Base-by-base conservation (phyloP, 2,329 filamentous ascomycete species). In the Microcyclospora pomicola region DNA sequence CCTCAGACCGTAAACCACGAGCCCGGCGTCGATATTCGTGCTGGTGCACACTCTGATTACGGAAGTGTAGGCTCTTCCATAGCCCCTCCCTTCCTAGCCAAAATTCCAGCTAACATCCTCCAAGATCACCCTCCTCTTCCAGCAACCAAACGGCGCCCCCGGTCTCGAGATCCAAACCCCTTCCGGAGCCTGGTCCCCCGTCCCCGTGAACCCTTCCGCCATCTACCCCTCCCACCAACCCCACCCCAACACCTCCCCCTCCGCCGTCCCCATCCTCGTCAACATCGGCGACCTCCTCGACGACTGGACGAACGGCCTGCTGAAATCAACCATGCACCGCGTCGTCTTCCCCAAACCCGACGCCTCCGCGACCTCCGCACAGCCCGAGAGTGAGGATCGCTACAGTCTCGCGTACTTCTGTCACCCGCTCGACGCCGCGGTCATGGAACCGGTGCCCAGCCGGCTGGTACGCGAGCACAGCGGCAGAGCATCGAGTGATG, bases 1-100 rank as follows among this genome's bases (percentile, higher is more conserved):
- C 56, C 55, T 11, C 10, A 47, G 12, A 30, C 40, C 38, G 45
- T 58, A 33, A 54, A 61, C 36, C 66, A 67, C 50, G 52, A 67
- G 33, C 67, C 68, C 5, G 59, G 62, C 29, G 61, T 66, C 13
- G 82, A 88, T 52, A 74, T 95, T 43, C 79, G 88, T 19, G 88
- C 88, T 6, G 91, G 88, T 40, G 86, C 88, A 0, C 88, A 96
- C 60, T 88, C 82, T 4, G 87, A 95, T 64, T 94, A 94, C 61
- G 74, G 75, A 27, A 72, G 65, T 39, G 19, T 24, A 24, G 4
- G 19, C 4, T 24, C 19, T 24, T 24, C 7, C 19, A 24, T 24
- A 4, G 4, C 19, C 19, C 19, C 4, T 24, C 19, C 19, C 19
- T 24, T 4, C 7, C 19, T 24, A n/a, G n/a, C n/a, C n/a, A n/a